Evolutionary conservation across 768 basidiomycete species (phyloP), one percentile per base, ranked within the genome.

Genomic region (Lactifluus echinatus): DNA sequence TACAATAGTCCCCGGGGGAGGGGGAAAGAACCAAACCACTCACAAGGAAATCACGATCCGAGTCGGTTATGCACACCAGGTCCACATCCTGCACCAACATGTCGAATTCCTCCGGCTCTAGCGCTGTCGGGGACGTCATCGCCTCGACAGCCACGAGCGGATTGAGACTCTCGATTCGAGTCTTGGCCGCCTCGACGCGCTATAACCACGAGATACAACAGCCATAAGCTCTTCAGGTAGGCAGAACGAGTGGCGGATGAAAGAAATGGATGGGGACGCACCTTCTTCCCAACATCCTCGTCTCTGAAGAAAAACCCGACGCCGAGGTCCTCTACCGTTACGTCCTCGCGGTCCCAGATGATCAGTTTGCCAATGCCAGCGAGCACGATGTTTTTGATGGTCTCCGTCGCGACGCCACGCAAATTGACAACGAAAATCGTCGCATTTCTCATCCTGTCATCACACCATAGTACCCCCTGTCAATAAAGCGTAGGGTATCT

Each of bases 321-420:
- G 12, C 93, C 93, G 33, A 98, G 80, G 72, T 98, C 96, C 69
- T 91, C 85, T 68, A 86, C 84, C 19, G 74, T 67, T 33, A 99
- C 89, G 12, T 79, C 73, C 61, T 81, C 84, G 21, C 76, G 75
- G 72, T 99, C 96, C 63, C 90, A 78, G 39, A 98, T 78, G 59
- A 96, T 75, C 59, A 99, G 73, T 68, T 82, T 85, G 24, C 96
- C 96, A 55, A 99, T 90, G 39, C 96, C 96, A 10, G 96, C 90
- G 46, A 99, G 80, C 17, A 98, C 95, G 67, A 99, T 88, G 68
- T 99, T 99, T 73, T 98, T 99, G 71, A 97, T 88, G 15, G 86
- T 82, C 69, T 99, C 96, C 7, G 93, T 92, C 39, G 96, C 93
- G 37, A 88, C 79, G 3, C 93, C 91, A 43, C 80, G 79, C 40